Base-by-base conservation (phyloP, 345 rosid genomes). In the Populus tremula region DNA sequence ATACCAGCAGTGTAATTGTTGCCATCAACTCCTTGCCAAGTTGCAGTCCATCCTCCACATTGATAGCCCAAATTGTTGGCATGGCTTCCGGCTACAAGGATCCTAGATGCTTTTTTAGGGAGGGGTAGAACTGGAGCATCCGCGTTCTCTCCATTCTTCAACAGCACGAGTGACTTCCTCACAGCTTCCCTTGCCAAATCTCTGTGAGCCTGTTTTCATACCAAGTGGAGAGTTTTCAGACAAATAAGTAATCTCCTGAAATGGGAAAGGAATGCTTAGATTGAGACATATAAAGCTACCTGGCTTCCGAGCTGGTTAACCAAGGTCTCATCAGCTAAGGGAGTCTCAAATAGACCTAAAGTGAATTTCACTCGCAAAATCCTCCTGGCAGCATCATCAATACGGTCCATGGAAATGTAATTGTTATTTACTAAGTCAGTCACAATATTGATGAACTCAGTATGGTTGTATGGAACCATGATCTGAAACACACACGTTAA, bases 351-450 rank as follows among this genome's bases (percentile, higher is more conserved):
- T 21, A 91, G 83, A 23, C 97, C 98, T 89, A 90, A 82, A 17
- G 70, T 73, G 87, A 92, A 91, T 82, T 94, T 92, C 33, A 94
- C 93, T 70, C 97, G 85, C 86, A 94, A 76, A 54, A 94, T 92
- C 76, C 98, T 89, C 56, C 75, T 53, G 20, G 91, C 94, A 1
- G 98, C 98, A 80, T 92, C 96, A 62, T 92, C 78, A 35, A 92
- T 91, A 36, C 98, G 90, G 49, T 87, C 88, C 85, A 91, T 87
- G 5, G 91, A 84, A 71, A 91, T 86, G 61, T 70, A 41, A 0
- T 86, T 82, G 9, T 77, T 75, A 64, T 85, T 84, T 18, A 91
- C 94, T 17, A 85, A 80, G 67, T 61, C 62, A 2, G 86, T 90
- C 67, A 91, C 29, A 14, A 39, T 81, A 63, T 87, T 80, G 7